Evolutionary conservation across 768 basidiomycete genomes (phyloP), one percentile per base, ranked within the genome.

Genomic region (Galerina marginata): DNA sequence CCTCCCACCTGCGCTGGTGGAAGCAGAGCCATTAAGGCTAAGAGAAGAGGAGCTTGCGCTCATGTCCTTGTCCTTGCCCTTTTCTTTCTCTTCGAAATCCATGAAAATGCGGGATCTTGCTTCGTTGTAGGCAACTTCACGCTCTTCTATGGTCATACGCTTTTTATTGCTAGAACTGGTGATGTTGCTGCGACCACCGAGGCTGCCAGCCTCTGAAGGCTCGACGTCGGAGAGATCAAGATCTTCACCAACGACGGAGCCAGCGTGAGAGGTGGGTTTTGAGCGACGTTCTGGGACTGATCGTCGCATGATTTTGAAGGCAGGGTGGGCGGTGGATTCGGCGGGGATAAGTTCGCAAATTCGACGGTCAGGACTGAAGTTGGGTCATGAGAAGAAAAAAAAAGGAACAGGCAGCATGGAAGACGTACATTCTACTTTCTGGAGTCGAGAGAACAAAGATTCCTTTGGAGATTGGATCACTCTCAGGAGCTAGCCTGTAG

Each of bases 261-360:
- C 86, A 7, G 89, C 79, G 64, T 88, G 89, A n/a, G 91, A 92
- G 60, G 83, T 82, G 3, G 89, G 78, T 54, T 81, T 84, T 55
- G 79, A 74, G 54, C 82, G 75, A 43, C 86, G 84, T 63, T 88
- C 86, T n/a, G 74, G 72, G 12, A 69, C 72, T 20, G 82, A 76
- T 66, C 93, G 84, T 45, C 88, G 86, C 92, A 95, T 95, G 67
- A 95, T 95, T 82, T 93, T 90, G 68, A 95, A 90, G 16, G 92
- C 83, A n/a, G 90, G 91, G 36, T 88, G 88, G 0, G 86, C 71
- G 4, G 86, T 75, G 15, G 84, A 79, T 69, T 93, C 92, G 4
- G 85, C 80, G 23, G 93, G 93, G 7, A 93, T 90, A 23, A 95
- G 84, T 50, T 93, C 93, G 60, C 82, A 82, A 54, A 95, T 80